Percentiles rank a stretch among this genome's conserved stretches.
Conservation (phyloP, 352 stramenopile genomes). For the Phytopythium chamaehyphon region DNA sequence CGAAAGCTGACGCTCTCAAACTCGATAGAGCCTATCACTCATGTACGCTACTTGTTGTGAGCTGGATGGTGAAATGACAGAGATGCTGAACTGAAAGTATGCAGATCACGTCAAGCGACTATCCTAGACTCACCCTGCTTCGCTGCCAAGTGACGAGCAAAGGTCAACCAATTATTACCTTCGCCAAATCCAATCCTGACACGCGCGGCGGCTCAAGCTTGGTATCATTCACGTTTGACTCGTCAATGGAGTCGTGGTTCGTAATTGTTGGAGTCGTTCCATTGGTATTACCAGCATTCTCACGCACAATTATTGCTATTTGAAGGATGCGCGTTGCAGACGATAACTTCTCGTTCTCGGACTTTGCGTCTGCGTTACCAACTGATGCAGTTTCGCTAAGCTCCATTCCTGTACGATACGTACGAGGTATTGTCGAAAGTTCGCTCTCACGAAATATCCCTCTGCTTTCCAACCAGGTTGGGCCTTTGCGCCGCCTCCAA, state of each 20-base stretch:
- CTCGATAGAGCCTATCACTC: slow-evolving; percentile 62
- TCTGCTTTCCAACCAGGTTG: slow-evolving; percentile 35
- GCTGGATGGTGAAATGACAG: background rate
- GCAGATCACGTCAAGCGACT: slow-evolving; percentile 6
- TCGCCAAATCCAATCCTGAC: slow-evolving; percentile 58
- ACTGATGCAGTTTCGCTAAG: slow-evolving; percentile 61
- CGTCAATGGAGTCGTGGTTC: slow-evolving; percentile 69
- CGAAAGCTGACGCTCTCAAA: slow-evolving; percentile 49
- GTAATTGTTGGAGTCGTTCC: background rate
- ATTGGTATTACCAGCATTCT: background rate
- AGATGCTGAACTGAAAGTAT: background rate
- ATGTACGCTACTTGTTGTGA: slow-evolving; percentile 17
- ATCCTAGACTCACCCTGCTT: slow-evolving; percentile 59
- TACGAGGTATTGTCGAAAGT: background rate
- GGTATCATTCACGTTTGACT: slow-evolving; percentile 79
- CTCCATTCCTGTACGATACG: slow-evolving; percentile 36
- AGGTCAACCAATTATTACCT: slow-evolving; percentile 80
- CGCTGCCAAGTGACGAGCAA: slow-evolving; percentile 63
- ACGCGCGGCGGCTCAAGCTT: slow-evolving; percentile 47
- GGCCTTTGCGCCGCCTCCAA: slow-evolving; percentile 70
- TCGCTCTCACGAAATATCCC: background rate
- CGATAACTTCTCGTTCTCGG: slow-evolving; percentile 82
- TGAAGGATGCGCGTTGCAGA: slow-evolving; percentile 82
- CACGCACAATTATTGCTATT: slow-evolving; percentile 2
- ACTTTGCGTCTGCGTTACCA: slow-evolving; percentile 71